Conservation (phyloP, 768 basidiomycete species). For the Coprinopsis marcescibilis region DNA sequence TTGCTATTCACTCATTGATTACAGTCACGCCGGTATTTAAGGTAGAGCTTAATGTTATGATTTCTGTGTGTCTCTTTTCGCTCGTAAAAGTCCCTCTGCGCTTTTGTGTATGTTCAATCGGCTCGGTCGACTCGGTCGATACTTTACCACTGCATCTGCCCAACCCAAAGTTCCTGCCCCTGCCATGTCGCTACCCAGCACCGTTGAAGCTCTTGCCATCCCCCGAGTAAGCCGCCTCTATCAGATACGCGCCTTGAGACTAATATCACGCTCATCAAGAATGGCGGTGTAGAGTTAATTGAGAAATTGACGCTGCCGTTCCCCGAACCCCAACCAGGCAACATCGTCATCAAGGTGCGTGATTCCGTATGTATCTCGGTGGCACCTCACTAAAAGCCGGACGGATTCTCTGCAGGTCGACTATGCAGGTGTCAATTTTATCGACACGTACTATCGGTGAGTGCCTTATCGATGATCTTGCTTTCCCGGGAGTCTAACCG, state of each 20-base stretch:
- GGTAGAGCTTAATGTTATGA: too few species aligned
- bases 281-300: conserved; percentile 74
- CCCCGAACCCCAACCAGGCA: conserved; percentile 45
- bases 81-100: background rate
- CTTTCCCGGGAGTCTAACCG: background rate
- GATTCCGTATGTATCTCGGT: background rate
- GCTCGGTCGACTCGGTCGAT: background rate
- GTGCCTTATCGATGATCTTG: background rate
- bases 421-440: conserved; percentile 83
- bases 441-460: conserved; percentile 77
- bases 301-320: conserved; percentile 64
- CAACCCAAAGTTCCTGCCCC: conserved; percentile 3
- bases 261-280: conserved; percentile 22
- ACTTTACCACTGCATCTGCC: background rate
- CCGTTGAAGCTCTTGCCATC: conserved; percentile 68
- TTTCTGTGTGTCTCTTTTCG: background rate
- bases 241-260: background rate
- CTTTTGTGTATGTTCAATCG: conserved; percentile 1
- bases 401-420: conserved; percentile 44
- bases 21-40: too few species aligned
- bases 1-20: too few species aligned
- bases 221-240: conserved; percentile 32
- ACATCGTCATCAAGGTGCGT: conserved; percentile 48
- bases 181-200: conserved; percentile 50
- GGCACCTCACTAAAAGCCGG: background rate